Evolutionary conservation across 768 basidiomycete species (phyloP).

Genomic region (Galerina sulciceps): DNA sequence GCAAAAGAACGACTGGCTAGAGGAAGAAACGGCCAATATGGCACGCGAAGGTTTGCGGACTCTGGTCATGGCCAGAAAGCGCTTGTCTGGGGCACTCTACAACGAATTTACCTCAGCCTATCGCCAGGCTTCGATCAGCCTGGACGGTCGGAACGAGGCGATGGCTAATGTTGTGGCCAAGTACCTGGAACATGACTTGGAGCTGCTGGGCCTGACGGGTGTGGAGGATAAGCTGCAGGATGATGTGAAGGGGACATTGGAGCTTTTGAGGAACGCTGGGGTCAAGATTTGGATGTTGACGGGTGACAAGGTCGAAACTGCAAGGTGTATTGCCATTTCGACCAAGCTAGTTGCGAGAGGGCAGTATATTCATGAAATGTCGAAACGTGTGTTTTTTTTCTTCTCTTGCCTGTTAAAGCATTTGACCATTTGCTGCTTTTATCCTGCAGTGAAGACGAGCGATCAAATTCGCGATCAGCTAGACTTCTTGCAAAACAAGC

Average conservation of each 20-base stretch:
- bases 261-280: conserved; percentile 91
- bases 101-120: conserved; percentile 72
- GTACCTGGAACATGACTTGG: conserved; percentile 86
- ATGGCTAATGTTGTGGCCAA: conserved; percentile 77
- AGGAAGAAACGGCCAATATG: conserved; percentile 99
- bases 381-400: conserved; percentile 69
- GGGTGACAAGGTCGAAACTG: conserved; percentile 99
- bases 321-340: conserved; percentile 96
- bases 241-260: conserved; percentile 92
- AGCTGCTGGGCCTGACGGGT: conserved; percentile 93
- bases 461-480: conserved; percentile 86
- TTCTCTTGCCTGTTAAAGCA: conserved; percentile 2
- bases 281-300: conserved; percentile 99
- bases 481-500: conserved; percentile 91
- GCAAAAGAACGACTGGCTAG: conserved; percentile 97
- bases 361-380: conserved; percentile 96
- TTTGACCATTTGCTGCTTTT: conserved; percentile 2
- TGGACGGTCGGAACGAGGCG: conserved; percentile 82
- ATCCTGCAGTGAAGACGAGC: conserved; percentile 74
- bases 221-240: conserved; percentile 99
- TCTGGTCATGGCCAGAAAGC: conserved; percentile 87
- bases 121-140: conserved; percentile 76
- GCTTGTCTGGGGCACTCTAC: conserved; percentile 71
- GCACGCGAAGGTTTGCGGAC: conserved; percentile 95
- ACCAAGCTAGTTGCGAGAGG: conserved; percentile 95